phyloP scores from a whole-genome alignment of 1,139 yeast species.

The Nakaseomyces bracarensis region DNA sequence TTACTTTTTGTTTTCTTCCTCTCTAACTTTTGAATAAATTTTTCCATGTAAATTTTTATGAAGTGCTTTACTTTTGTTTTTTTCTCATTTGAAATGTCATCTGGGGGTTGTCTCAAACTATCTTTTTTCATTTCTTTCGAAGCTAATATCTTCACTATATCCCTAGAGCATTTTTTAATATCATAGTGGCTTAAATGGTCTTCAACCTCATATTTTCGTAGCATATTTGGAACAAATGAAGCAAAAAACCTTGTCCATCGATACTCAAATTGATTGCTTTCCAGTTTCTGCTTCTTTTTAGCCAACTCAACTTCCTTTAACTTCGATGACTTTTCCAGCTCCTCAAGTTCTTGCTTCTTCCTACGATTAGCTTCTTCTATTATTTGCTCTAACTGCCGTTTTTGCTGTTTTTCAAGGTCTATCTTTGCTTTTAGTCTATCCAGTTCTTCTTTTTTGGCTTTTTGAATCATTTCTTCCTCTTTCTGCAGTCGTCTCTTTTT shows the following conservation, averaged over 20 bases:
- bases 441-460: conserved; percentile 27
- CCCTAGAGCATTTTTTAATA: conserved; percentile 71
- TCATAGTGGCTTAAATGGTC: conserved; percentile 54
- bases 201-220: conserved; percentile 55
- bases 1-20: conserved; percentile 10
- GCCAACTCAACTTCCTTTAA: conserved; percentile 20
- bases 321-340: conserved; percentile 13
- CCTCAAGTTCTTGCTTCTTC: conserved; percentile 29
- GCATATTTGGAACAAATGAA: conserved; percentile 65
- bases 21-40: conserved; percentile 50
- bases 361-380: conserved; percentile 37
- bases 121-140: conserved; percentile 53
- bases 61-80: conserved; percentile 60
- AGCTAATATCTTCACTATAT: conserved; percentile 55
- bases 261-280: conserved; percentile 29
- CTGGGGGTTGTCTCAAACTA: conserved; percentile 40
- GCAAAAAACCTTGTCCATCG: conserved; percentile 65
- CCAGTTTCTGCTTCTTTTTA: conserved; percentile 18
- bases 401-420: conserved; percentile 25
- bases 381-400: conserved; percentile 32
- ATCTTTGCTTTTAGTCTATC: conserved; percentile 23
- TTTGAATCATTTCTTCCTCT: conserved; percentile 22
- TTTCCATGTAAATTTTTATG: conserved; percentile 62
- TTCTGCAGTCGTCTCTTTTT: conserved; percentile 20
- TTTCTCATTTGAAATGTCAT: conserved; percentile 54